Base-by-base conservation (phyloP, 75 land plant species). In the Chamaecyparis obtusa region DNA sequence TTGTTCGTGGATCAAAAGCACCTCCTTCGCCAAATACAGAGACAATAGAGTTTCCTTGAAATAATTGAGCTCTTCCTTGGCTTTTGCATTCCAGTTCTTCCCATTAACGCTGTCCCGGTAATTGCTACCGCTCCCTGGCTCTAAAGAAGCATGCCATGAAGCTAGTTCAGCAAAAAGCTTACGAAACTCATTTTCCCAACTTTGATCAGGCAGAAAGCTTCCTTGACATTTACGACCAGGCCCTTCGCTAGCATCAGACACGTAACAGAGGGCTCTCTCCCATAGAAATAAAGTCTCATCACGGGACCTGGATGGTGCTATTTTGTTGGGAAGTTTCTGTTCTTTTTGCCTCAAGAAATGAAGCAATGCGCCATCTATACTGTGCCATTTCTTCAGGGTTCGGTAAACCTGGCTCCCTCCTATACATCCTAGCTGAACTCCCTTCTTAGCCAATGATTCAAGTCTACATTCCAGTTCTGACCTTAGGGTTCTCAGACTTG, bases 21-120 rank as follows among this genome's bases (percentile, higher is more conserved):
- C 91, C 87, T 95, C 92, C 91, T 95, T 93, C 0, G 98, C 96
- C 85, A 96, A 87, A 32, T 78, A 84, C 88, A 96, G 82, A 33
- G 96, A 91, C 64, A 91, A 86, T 15, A 89, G 48, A 1, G 92
- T 92, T 57, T 94, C 95, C 89, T 90, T 88, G 64, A 86, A 90
- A 86, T 84, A 92, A 2, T 91, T 85, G 16, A 87, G 86, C 89
- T 93, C 93, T 27, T 92, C 93, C 86, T 54, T 84, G 24, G 39
- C 32, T 56, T 89, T 87, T 57, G 83, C 30, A 27, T 44, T 72
- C 88, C 56, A 84, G 54, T 75, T 88, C 89, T 55, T 86, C 24
- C 87, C 77, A 16, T 56, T 30, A 69, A 85, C 11, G 77, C n/a
- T 14, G 27, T 32, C 44, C 19, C 13, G 76, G 46, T 64, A 69